phyloP scores from a whole-genome alignment of 225 moss, liverwort and hornwort species.

The Polytrichum formosum region DNA sequence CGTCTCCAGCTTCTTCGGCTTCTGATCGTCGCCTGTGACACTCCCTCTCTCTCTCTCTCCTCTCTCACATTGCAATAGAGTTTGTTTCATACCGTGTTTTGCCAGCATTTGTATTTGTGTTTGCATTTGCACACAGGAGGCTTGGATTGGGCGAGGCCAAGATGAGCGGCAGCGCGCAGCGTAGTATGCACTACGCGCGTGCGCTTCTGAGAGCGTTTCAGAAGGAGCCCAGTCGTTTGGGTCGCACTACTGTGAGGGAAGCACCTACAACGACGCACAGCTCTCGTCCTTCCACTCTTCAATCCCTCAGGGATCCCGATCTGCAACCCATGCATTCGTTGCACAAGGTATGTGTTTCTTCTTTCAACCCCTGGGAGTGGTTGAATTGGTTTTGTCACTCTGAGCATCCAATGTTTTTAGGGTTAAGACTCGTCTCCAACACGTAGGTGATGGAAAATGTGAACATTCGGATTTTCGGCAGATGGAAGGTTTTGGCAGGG shows the following conservation, averaged over 20 bases:
- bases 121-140: background rate
- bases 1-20: no score
- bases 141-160: slow-evolving; percentile 5
- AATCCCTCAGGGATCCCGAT: slow-evolving; percentile 7
- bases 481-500: background rate
- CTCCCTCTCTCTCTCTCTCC: no score
- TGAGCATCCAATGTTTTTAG: background rate
- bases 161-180: slow-evolving; percentile 48
- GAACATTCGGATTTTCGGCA: background rate
- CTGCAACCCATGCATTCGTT: background rate
- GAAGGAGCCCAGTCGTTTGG: slow-evolving; percentile 31
- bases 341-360: slow-evolving; percentile 6
- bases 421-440: background rate
- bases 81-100: no score
- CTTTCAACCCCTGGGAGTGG: no score
- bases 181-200: slow-evolving; percentile 49
- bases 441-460: background rate
- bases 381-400: no score
- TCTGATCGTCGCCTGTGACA: no score
- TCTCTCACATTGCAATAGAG: no score
- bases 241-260: slow-evolving; percentile 11
- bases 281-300: slow-evolving; percentile 1
- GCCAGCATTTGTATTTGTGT: background rate
- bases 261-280: background rate
- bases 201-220: slow-evolving; percentile 43